phyloP scores from a whole-genome alignment of 345 rosid species.

The Lepidium didymum region DNA sequence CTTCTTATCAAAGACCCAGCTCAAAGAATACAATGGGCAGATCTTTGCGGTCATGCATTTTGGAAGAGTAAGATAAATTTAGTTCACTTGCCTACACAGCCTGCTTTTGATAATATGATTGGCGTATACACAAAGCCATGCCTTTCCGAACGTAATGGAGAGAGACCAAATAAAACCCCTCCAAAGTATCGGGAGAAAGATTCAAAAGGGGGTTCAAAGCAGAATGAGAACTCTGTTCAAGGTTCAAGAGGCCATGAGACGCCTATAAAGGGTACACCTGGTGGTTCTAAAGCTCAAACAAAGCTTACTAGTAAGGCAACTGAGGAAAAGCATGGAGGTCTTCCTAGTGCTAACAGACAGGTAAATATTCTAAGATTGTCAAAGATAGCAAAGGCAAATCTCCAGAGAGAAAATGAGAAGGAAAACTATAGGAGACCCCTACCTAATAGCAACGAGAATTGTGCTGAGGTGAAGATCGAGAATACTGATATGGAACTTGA shows the following conservation, averaged over 20 bases:
- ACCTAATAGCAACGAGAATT: constrained; percentile 63
- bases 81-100: constrained; percentile 73
- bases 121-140: constrained; percentile 62
- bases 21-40: constrained; percentile 85
- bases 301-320: constrained; percentile 47
- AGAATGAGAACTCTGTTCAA: constrained; percentile 50
- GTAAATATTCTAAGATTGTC: constrained; percentile 89
- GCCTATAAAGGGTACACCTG: constrained; percentile 55
- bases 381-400: constrained; percentile 82
- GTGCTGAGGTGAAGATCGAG: constrained; percentile 87
- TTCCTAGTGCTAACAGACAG: constrained; percentile 49
- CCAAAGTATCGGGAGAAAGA: constrained; percentile 65
- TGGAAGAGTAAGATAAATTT: constrained; percentile 58
- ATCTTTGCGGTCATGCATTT: constrained; percentile 81
- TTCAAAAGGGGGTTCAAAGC: constrained; percentile 50
- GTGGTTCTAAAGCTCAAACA: constrained; percentile 47
- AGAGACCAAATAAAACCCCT: constrained; percentile 71
- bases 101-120: constrained; percentile 77
- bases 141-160: constrained; percentile 72
- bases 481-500: constrained; percentile 98
- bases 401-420: constrained; percentile 93
- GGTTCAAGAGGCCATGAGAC: constrained; percentile 56
- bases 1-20: constrained; percentile 90
- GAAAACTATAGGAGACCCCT: constrained; percentile 89
- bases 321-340: constrained; percentile 66